Base-by-base conservation (phyloP, 2,329 filamentous ascomycete species). In the Cladophialophora yegresii region DNA sequence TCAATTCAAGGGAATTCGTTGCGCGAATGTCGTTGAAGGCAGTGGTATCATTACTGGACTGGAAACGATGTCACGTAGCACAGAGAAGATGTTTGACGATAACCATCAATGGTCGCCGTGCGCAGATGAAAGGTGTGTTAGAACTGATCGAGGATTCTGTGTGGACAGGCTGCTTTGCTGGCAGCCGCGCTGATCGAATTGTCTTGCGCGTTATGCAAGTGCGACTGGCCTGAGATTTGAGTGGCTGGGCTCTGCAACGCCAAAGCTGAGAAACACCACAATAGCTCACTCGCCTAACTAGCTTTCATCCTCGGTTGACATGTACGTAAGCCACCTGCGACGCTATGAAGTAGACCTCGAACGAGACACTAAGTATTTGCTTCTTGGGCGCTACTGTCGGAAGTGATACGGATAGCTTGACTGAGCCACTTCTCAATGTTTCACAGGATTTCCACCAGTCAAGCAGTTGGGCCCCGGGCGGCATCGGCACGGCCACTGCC, bases 221-320 rank as follows among this genome's bases (percentile, higher is more conserved):
- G 53, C 30, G 50, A 56, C 58, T 45, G 53, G 58, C 43, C 53
- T 58, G 61, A 36, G 54, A 55, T 67, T 61, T 63, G 61, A 67
- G 65, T 67, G 65, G 65, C 65, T 67, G 65, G 65, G 61, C 13
- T 26, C 20, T 26, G n/a, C 47, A 50, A 50, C 47, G 9, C 47
- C 47, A 26, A 28, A 43, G 36, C 36, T 43, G 36, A 8, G 36
- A 43, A n/a, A 2, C 49, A 51, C 49, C 49, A 23, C 22, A 51
- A 26, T 20, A 51, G 49, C 28, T 43, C 33, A 10, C 54, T 56
- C 54, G 36, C 54, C 54, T 56, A 56, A 43, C 22, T 51, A 51
- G 49, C 26, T 30, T 13, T 10, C 22, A 51, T 51, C 26, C 26
- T 51, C 26, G 49, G 49, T 23, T 16, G 22, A 30, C 8, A 51